phyloP scores from a whole-genome alignment of 768 basidiomycete species.

The Galerina sulciceps region DNA sequence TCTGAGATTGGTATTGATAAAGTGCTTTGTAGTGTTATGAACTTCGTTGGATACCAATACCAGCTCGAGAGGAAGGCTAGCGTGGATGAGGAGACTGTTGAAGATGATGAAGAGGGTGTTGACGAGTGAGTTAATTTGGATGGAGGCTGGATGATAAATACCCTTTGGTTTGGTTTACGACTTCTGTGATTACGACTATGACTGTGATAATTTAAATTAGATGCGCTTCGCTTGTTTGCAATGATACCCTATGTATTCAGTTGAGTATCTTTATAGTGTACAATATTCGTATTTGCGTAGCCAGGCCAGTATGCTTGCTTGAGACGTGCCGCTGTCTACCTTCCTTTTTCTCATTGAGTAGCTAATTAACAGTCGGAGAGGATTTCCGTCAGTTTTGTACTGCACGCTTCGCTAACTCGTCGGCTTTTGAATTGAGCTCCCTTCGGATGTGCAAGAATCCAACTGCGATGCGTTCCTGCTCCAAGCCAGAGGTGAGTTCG shows the following conservation, averaged over 20 bases:
- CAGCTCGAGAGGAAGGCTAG: conserved; percentile 16
- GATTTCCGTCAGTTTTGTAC: no score
- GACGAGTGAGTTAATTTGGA: neutral
- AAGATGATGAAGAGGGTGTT: neutral
- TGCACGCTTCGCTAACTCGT: neutral
- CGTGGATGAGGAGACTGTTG: conserved; percentile 8
- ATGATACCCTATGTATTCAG: no score
- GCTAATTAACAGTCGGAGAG: no score
- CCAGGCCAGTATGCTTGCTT: no score
- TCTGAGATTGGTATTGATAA: neutral
- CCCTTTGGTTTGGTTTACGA: neutral
- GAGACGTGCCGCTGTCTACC: no score
- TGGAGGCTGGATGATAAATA: neutral
- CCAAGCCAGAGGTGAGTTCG: conserved; percentile 7
- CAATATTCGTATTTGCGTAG: no score
- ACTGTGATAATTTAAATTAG: no score
- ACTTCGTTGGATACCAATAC: conserved; percentile 36
- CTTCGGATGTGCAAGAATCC: conserved; percentile 26
- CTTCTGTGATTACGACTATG: neutral
- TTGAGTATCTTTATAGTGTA: no score
- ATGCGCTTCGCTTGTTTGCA: no score
- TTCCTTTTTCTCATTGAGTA: no score
- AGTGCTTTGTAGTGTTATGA: conserved; percentile 29
- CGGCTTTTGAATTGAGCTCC: neutral
- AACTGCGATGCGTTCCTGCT: conserved; percentile 20